Evolutionary conservation across 148 eudicot species (phyloP).

Genomic region (Limonium bicolor): DNA sequence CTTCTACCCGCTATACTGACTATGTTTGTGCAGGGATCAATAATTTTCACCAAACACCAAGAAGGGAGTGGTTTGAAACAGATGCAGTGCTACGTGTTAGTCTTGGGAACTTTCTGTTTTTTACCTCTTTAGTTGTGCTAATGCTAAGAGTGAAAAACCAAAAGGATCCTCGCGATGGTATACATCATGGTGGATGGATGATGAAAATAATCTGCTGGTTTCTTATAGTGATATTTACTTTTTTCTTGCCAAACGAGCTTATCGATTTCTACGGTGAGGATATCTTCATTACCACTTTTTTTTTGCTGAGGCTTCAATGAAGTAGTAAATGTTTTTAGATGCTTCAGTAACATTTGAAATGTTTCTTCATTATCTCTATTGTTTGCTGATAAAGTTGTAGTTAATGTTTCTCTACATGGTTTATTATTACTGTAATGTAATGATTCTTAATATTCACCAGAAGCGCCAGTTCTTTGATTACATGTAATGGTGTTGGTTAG

Average conservation of each 20-base stretch:
- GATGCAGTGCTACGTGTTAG: slow-evolving; percentile 99
- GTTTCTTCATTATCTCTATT: too few relatives aligned
- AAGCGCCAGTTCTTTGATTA: too few relatives aligned
- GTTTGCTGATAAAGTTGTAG: too few relatives aligned
- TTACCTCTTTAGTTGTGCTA: slow-evolving; percentile 56
- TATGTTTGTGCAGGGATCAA: slow-evolving; percentile 97
- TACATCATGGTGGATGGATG: slow-evolving; percentile 99
- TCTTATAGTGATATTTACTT: slow-evolving; percentile 72
- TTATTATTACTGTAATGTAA: too few relatives aligned
- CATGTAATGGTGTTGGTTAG: too few relatives aligned
- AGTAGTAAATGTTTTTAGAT: too few relatives aligned
- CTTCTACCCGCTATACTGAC: too few relatives aligned
- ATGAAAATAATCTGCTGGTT: slow-evolving; percentile 94
- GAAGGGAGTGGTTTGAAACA: slow-evolving; percentile 96
- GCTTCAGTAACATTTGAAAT: too few relatives aligned
- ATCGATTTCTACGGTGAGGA: slow-evolving; percentile 83
- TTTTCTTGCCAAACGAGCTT: slow-evolving; percentile 84
- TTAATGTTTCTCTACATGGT: too few relatives aligned
- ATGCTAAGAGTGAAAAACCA: slow-evolving; percentile 94
- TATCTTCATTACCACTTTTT: too few relatives aligned
- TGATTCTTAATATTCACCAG: too few relatives aligned
- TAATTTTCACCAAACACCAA: slow-evolving; percentile 88
- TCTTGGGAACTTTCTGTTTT: slow-evolving; percentile 92
- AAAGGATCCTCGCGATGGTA: slow-evolving; percentile 89
- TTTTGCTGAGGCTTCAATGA: too few relatives aligned